Evolutionary conservation across 192 early-diverging fungal species (phyloP).

Genomic region (Spinellus fusiger): DNA sequence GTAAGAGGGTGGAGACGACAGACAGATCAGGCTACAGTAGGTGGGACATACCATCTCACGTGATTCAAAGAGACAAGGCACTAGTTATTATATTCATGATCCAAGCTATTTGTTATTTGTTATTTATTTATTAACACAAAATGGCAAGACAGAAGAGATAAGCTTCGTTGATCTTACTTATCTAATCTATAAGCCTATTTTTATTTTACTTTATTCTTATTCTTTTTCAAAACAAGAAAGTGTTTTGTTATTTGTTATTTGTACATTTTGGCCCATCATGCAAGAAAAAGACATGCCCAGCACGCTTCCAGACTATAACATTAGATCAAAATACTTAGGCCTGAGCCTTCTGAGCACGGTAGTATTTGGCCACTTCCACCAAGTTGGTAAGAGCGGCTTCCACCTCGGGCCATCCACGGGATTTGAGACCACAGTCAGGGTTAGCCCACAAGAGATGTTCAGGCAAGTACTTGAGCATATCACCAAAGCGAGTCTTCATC

Average conservation of each 20-base stretch:
- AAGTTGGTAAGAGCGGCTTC: conserved; percentile 83
- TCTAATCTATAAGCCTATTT: too few species aligned
- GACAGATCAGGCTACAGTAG: too few species aligned
- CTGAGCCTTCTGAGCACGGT: conserved; percentile 39
- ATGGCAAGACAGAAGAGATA: not conserved
- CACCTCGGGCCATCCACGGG: conserved; percentile 92
- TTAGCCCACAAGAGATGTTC: conserved; percentile 86
- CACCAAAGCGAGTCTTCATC: conserved; percentile 78
- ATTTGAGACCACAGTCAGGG: conserved; percentile 98
- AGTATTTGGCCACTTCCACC: conserved; percentile 67
- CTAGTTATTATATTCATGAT: too few species aligned
- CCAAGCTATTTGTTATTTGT: too few species aligned
- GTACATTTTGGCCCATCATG: not conserved
- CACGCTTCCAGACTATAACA: not conserved
- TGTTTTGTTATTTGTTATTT: not conserved
- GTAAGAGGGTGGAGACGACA: too few species aligned
- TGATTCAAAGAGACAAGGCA: too few species aligned
- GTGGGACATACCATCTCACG: too few species aligned
- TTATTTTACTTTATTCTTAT: not conserved
- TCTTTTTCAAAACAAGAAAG: not conserved
- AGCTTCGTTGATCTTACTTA: too few species aligned
- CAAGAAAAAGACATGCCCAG: not conserved
- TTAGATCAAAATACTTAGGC: too few species aligned
- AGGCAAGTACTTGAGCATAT: conserved; percentile 83
- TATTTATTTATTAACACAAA: too few species aligned